Conservation (phyloP, 2,329 filamentous ascomycete genomes). For the Phialophora macrospora region DNA sequence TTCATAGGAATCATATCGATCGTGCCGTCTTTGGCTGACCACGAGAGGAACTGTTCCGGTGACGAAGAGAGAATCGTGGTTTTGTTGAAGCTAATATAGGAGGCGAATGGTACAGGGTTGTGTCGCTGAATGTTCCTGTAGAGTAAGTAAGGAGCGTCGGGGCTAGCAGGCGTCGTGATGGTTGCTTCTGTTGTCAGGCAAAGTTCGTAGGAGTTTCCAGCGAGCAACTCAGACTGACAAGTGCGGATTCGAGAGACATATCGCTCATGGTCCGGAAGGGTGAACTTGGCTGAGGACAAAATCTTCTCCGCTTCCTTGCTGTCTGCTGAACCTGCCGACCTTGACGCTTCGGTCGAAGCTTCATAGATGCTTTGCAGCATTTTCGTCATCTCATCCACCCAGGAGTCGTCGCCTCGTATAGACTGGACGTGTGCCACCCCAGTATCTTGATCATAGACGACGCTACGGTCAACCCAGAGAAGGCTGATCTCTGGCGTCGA, state of each 20-base stretch:
- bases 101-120: slow-evolving; percentile 85
- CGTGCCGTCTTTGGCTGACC: slow-evolving; percentile 59
- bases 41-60: slow-evolving; percentile 85
- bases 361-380: background rate
- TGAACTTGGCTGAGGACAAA: slow-evolving; percentile 39
- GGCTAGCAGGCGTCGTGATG: slow-evolving; percentile 53
- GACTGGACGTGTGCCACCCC: slow-evolving; percentile 70
- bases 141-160: slow-evolving; percentile 66
- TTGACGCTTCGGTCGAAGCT: slow-evolving; percentile 33
- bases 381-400: slow-evolving; percentile 53
- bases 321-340: slow-evolving; percentile 40
- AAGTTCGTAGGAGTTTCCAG: slow-evolving; percentile 83
- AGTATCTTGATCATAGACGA: slow-evolving; percentile 74
- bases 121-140: slow-evolving; percentile 71
- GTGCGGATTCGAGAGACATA: slow-evolving; percentile 71
- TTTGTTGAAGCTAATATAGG: slow-evolving; percentile 72
- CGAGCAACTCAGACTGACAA: slow-evolving; percentile 73
- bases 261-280: slow-evolving; percentile 48
- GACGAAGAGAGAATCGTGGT: slow-evolving; percentile 80
- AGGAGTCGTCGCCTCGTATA: slow-evolving; percentile 54
- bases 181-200: slow-evolving; percentile 78
- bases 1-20: slow-evolving; percentile 86
- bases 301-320: slow-evolving; percentile 38
- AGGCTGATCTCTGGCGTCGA: slow-evolving; percentile 73
- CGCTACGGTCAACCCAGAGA: slow-evolving; percentile 74